Conservation (phyloP, 768 basidiomycete genomes). For the Phylloporus sp. region DNA sequence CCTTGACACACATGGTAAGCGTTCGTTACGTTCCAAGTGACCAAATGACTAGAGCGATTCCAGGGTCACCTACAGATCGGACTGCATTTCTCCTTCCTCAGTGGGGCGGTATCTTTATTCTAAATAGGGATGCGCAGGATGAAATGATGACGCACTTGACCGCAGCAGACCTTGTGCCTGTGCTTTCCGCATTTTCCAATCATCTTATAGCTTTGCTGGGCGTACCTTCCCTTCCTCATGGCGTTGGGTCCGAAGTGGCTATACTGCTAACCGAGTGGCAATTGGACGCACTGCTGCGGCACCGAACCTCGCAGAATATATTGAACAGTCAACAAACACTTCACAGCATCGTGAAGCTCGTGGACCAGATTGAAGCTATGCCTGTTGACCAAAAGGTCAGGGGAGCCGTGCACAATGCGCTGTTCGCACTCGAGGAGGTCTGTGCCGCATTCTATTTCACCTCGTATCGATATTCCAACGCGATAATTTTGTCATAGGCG, state of each 20-base stretch:
- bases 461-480: conserved; percentile 8
- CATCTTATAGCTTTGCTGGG: conserved; percentile 83
- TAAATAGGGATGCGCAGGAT: conserved; percentile 46
- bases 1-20: conserved; percentile 47
- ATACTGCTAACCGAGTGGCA: conserved; percentile 65
- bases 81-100: conserved; percentile 87
- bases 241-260: conserved; percentile 32
- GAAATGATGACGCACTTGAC: conserved; percentile 29
- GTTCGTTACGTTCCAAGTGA: conserved; percentile 5
- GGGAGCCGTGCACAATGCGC: conserved; percentile 62
- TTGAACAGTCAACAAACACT: conserved; percentile 69
- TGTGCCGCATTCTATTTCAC: conserved; percentile 14
- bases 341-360: conserved; percentile 75
- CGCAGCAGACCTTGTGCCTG: conserved; percentile 39
- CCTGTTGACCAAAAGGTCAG: conserved; percentile 76
- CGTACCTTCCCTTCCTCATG: conserved; percentile 55
- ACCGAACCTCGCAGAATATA: conserved; percentile 65
- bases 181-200: conserved; percentile 60
- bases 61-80: conserved; percentile 47
- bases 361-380: conserved; percentile 87
- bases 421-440: conserved; percentile 73
- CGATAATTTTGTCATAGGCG: conserved; percentile 15
- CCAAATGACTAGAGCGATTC: conserved; percentile 5
- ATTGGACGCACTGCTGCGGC: conserved; percentile 69
- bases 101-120: conserved; percentile 85